phyloP scores from a whole-genome alignment of 2,329 filamentous ascomycete genomes.

The Phialophora tarda region DNA sequence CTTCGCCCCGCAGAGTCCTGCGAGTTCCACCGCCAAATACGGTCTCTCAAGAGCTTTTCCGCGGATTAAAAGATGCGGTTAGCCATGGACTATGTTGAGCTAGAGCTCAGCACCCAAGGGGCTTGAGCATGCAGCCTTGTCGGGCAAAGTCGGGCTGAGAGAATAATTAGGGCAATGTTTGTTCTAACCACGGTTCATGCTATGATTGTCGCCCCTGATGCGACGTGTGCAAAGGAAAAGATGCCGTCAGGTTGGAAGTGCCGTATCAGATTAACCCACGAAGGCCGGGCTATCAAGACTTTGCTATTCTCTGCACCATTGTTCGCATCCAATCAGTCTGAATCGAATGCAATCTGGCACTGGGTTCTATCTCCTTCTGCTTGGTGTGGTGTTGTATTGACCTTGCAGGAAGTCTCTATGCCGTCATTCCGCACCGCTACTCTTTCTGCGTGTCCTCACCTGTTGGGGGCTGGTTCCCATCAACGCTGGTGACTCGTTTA shows the following conservation, averaged over 20 bases:
- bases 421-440: not conserved
- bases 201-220: not conserved
- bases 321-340: not conserved
- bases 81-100: not conserved
- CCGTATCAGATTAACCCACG: not conserved
- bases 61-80: not conserved
- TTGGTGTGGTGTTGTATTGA: not conserved
- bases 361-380: not conserved
- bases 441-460: not conserved
- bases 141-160: not conserved
- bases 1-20: not conserved
- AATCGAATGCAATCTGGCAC: not conserved
- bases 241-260: too few relatives aligned
- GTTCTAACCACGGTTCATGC: not conserved
- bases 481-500: conserved; percentile 8
- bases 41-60: not conserved
- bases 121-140: not conserved
- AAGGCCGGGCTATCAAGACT: not conserved
- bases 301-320: not conserved
- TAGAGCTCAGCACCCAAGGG: not conserved
- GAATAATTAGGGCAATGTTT: not conserved
- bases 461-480: not conserved
- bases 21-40: not conserved
- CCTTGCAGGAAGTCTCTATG: not conserved
- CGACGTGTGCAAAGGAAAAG: not conserved